Base-by-base conservation (phyloP, 805 yeast genomes). In the Kodamaea sagamina region DNA sequence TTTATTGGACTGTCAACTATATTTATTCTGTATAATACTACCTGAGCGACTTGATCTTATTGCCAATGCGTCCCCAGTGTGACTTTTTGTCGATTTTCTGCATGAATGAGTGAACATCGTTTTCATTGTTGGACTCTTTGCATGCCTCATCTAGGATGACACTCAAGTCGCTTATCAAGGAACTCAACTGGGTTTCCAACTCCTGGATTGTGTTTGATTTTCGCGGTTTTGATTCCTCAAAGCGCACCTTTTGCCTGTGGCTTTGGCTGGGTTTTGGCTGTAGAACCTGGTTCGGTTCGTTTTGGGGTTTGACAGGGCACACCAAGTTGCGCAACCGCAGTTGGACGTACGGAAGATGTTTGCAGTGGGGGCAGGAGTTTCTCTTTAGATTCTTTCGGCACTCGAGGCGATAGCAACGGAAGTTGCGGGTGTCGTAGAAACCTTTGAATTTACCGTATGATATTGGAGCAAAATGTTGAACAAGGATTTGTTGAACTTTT, bases 371-470 rank as follows among this genome's bases (percentile, higher is more conserved):
- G 32, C 49, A 47, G 12, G 22, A 31, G 18, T 16, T 19, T 21
- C 28, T 18, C n/a, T 11, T 42, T 42, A 26, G 26, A 13, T 13
- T 6, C 3, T 28, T 8, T 10, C 37, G 27, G 19, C 46, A 41
- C 15, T 42, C 36, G 4, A 10, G 28, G 25, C 48, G 18, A 35
- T 24, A 36, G 46, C 70, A 61, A 12, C 57, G 37, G 6, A 47
- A 11, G 15, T 45, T 52, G 15, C 68, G 47, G 26, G 53, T 52
- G 41, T 65, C 67, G 22, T 45, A 48, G 4, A 32, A 16, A 1
- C 66, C 67, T 40, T 47, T 59, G 46, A 61, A 63, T 25, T 48
- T 47, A 0, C 68, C 70, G 8, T 25, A 8, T 4, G 29, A 22
- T 1, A 39, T 39, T 21, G 42, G 37, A 3, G 24, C 16, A 11